phyloP scores from a whole-genome alignment of 2,329 filamentous ascomycete genomes.

The Alternaria sp. region DNA sequence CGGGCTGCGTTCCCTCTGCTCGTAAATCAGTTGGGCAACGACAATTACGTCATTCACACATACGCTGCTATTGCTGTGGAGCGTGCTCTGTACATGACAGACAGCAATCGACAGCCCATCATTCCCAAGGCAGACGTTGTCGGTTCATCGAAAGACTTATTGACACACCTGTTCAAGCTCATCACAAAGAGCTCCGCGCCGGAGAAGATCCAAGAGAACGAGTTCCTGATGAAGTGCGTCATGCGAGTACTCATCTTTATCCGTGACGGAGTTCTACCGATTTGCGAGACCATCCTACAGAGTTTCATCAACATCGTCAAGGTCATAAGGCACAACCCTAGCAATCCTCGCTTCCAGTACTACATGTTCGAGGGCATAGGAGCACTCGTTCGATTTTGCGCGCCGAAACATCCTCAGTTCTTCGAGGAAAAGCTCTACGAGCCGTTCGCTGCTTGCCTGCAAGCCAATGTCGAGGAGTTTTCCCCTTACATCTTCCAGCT shows the following conservation, averaged over 20 bases:
- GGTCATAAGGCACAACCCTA: conserved; percentile 92
- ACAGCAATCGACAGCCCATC: conserved; percentile 77
- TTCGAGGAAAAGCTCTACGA: conserved; percentile 84
- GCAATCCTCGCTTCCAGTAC: conserved; percentile 98
- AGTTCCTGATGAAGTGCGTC: conserved; percentile 97
- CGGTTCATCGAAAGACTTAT: conserved; percentile 82
- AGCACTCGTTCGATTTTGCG: conserved; percentile 82
- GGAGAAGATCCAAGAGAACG: conserved; percentile 96
- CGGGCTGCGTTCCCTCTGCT: conserved; percentile 86
- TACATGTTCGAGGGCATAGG: conserved; percentile 97
- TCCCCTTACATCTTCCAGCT: conserved; percentile 97
- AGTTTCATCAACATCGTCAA: conserved; percentile 90
- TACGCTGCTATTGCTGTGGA: conserved; percentile 98
- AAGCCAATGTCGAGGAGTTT: conserved; percentile 90
- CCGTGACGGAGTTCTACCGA: conserved; percentile 78
- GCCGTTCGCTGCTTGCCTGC: conserved; percentile 82
- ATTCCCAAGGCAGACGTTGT: conserved; percentile 82
- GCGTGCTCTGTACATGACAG: conserved; percentile 83
- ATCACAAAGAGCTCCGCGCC: conserved; percentile 86
- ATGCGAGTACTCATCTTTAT: conserved; percentile 98
- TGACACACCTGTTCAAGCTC: conserved; percentile 89
- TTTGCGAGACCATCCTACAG: conserved; percentile 79
- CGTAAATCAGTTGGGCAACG: conserved; percentile 87
- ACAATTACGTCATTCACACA: conserved; percentile 96
- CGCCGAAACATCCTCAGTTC: conserved; percentile 72